A percentile compares a stretch with the other conserved stretches of the same genome.
These are phyloP conservation scores for Myriosclerotinia curreyana DNA, from an alignment of 2,329 filamentous ascomycete species.

Conservation along the genomic window DNA sequence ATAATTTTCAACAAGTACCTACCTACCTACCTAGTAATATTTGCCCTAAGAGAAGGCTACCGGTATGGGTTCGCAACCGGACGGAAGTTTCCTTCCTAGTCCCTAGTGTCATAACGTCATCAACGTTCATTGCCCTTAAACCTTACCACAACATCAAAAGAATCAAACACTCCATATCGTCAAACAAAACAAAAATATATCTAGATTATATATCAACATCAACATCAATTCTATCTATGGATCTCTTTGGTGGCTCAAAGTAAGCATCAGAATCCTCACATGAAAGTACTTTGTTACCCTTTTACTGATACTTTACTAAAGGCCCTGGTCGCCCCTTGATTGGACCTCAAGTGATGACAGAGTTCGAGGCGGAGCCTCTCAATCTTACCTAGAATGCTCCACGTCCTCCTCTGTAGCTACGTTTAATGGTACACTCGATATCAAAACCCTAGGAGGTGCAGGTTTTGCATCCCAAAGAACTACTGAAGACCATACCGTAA, in stretches of 20 bases:
- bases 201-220: neutral
- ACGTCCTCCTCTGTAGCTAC: conserved; percentile 44
- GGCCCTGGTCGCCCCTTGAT: conserved; percentile 55
- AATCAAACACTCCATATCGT: neutral
- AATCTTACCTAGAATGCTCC: conserved; percentile 48
- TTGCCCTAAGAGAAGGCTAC: neutral
- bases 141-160: neutral
- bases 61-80: neutral
- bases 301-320: conserved; percentile 37
- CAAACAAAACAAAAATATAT: neutral
- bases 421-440: conserved; percentile 68
- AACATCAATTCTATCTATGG: neutral
- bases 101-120: neutral
- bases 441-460: conserved; percentile 70
- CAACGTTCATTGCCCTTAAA: neutral
- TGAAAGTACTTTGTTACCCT: neutral
- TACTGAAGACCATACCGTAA: conserved; percentile 46
- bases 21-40: neutral
- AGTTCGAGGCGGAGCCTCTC: conserved; percentile 70
- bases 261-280: conserved; percentile 24
- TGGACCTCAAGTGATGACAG: conserved; percentile 73
- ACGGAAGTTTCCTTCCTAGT: conserved; percentile 4
- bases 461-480: conserved; percentile 80
- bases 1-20: neutral
- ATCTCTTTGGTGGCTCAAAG: conserved; percentile 34